Percentiles rank a stretch among this genome's conserved stretches.
These are phyloP conservation scores for Blastobotrys terrestris DNA, from an alignment of 805 yeast genomes.

Conservation along the genomic window DNA sequence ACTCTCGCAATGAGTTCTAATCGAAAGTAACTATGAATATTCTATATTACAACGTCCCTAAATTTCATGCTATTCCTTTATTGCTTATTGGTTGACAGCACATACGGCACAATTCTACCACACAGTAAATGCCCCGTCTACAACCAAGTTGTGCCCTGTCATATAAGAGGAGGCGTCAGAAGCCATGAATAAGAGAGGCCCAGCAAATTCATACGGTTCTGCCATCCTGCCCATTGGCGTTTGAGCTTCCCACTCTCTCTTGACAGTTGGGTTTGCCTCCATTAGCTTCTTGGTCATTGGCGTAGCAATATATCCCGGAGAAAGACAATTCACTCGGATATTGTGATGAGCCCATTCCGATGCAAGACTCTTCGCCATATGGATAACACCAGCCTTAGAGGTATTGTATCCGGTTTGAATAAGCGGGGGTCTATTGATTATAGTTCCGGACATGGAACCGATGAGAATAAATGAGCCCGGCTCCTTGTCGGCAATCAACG, in stretches of 20 bases:
- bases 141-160: slow-evolving; percentile 76
- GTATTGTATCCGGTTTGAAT: slow-evolving; percentile 76
- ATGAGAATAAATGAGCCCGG: slow-evolving; percentile 75
- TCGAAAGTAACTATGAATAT: too few relatives aligned
- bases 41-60: not conserved
- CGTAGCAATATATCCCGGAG: slow-evolving; percentile 77
- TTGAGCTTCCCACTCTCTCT: slow-evolving; percentile 64
- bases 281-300: slow-evolving; percentile 71
- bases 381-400: slow-evolving; percentile 84
- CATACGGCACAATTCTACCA: too few relatives aligned
- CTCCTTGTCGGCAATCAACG: slow-evolving; percentile 45
- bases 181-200: slow-evolving; percentile 67
- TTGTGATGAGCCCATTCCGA: slow-evolving; percentile 76
- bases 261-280: slow-evolving; percentile 42
- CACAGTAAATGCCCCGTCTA: slow-evolving; percentile 83
- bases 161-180: slow-evolving; percentile 72
- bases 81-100: too few relatives aligned
- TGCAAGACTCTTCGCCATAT: slow-evolving; percentile 67
- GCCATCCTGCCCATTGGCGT: slow-evolving; percentile 81
- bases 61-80: too few relatives aligned
- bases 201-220: slow-evolving; percentile 76
- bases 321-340: slow-evolving; percentile 70
- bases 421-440: slow-evolving; percentile 83
- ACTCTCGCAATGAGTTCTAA: too few relatives aligned
- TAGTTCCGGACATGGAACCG: slow-evolving; percentile 83